phyloP scores from a whole-genome alignment of 2,329 filamentous ascomycete genomes.

The Penicillium sp. region DNA sequence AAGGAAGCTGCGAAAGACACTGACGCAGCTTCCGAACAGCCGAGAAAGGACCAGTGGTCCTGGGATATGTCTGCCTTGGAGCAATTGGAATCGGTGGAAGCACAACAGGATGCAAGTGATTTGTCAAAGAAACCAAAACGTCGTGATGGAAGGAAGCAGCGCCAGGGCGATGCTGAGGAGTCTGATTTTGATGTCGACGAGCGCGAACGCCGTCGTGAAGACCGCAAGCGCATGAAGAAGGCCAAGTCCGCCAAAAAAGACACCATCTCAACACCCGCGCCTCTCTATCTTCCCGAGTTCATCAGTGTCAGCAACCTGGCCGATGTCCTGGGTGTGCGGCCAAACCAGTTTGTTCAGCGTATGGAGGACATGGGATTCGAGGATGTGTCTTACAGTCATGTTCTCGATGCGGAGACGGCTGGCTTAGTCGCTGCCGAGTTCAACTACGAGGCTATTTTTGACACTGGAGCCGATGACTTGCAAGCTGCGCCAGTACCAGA shows the following conservation, averaged over 20 bases:
- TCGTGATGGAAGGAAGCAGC: constrained; percentile 24
- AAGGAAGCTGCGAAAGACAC: too few species aligned
- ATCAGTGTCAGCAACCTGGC: constrained; percentile 86
- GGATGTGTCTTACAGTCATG: constrained; percentile 73
- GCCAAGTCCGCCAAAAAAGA: constrained; percentile 39
- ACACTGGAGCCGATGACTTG: constrained; percentile 66
- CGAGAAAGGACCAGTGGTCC: constrained; percentile 24
- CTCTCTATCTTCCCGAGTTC: constrained; percentile 80
- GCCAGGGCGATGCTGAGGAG: constrained; percentile 29
- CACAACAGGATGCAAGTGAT: constrained; percentile 2
- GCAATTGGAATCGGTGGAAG: constrained; percentile 16
- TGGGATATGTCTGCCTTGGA: constrained; percentile 34
- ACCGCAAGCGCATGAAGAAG: constrained; percentile 40
- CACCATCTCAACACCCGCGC: constrained; percentile 48
- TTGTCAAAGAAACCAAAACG: constrained; percentile 23
- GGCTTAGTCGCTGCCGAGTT: constrained; percentile 89
- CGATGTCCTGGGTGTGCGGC: constrained; percentile 66
- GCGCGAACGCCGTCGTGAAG: constrained; percentile 32
- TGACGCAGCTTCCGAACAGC: constrained; percentile 6
- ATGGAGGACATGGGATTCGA: constrained; percentile 87
- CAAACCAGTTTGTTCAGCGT: constrained; percentile 68
- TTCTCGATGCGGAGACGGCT: constrained; percentile 87
- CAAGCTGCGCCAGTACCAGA: constrained; percentile 65
- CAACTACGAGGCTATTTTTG: constrained; percentile 80
- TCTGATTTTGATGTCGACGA: constrained; percentile 38